phyloP scores from a whole-genome alignment of 2,329 filamentous ascomycete species.

The Sarocladium strictum region DNA sequence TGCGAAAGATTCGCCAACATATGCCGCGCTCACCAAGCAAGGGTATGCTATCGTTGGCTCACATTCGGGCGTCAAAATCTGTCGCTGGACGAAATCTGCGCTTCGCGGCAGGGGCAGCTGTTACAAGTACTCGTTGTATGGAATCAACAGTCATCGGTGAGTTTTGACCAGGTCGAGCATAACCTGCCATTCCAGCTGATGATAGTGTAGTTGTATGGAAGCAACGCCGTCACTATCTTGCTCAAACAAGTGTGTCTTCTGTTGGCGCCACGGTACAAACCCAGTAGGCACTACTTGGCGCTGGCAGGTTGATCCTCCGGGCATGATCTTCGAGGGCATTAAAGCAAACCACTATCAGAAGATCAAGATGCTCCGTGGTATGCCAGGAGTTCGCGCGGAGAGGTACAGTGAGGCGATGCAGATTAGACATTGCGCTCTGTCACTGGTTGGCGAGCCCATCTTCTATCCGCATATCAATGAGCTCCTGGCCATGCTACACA shows the following conservation, averaged over 20 bases:
- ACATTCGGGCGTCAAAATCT: conserved; percentile 95
- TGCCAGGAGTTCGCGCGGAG: conserved; percentile 87
- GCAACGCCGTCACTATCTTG: conserved; percentile 92
- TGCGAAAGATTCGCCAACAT: conserved; percentile 81
- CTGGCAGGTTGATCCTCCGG: conserved; percentile 88
- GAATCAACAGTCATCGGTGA: conserved; percentile 80
- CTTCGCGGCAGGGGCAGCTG: conserved; percentile 89
- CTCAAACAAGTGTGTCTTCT: conserved; percentile 98
- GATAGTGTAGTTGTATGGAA: conserved; percentile 68
- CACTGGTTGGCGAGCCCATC: conserved; percentile 93
- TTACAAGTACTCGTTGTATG: conserved; percentile 98
- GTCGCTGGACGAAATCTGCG: conserved; percentile 96
- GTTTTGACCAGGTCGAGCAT: neutral
- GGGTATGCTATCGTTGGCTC: conserved; percentile 93
- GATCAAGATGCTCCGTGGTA: conserved; percentile 93
- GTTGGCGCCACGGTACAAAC: conserved; percentile 97
- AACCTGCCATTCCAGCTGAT: neutral
- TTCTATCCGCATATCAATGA: conserved; percentile 98
- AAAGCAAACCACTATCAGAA: conserved; percentile 93
- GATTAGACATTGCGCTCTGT: conserved; percentile 88
- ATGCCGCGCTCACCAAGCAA: conserved; percentile 86
- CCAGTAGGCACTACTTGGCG: conserved; percentile 95
- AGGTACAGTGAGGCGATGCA: conserved; percentile 88
- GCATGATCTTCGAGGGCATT: conserved; percentile 83
- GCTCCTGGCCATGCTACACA: conserved; percentile 77